Conservation (phyloP, 352 stramenopile genomes). For the Hyaloperonospora arabidopsidis region DNA sequence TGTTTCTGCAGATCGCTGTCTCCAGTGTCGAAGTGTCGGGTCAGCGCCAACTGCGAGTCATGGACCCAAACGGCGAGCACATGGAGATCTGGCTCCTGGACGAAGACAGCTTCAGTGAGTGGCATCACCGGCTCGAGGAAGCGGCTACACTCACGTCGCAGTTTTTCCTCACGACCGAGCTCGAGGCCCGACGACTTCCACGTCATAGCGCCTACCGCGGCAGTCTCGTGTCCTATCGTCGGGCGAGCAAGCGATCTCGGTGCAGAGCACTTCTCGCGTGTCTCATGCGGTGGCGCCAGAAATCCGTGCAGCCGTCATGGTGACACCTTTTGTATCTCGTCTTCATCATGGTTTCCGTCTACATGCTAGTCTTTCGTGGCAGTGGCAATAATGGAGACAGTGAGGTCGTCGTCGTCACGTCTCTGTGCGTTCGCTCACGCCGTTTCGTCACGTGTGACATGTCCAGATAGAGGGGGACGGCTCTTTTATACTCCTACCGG, state of each 20-base stretch:
- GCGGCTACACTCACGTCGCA: constrained; percentile 48
- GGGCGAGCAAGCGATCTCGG: constrained; percentile 38
- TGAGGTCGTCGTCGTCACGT: neutral
- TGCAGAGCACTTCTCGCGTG: constrained; percentile 42
- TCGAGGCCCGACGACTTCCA: constrained; percentile 50
- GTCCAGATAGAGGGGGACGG: no score
- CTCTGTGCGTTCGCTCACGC: no score
- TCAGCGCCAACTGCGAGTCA: constrained; percentile 51
- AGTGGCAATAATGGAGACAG: no score
- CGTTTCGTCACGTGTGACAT: no score
- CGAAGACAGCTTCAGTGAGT: constrained; percentile 36
- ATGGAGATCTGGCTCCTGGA: constrained; percentile 73
- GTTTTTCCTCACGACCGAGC: constrained; percentile 52
- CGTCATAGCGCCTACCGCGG: constrained; percentile 57
- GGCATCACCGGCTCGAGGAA: constrained; percentile 52
- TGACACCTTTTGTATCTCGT: no score
- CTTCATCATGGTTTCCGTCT: neutral
- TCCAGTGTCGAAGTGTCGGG: constrained; percentile 58
- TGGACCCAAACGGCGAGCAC: constrained; percentile 68
- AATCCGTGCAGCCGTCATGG: constrained; percentile 14
- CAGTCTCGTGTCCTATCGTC: constrained; percentile 58
- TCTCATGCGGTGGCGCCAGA: constrained; percentile 37
- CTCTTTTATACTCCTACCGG: no score
- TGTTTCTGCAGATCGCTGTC: constrained; percentile 74
- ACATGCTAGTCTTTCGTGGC: neutral